A percentile compares a stretch with the other conserved stretches of the same genome.
Conservation (phyloP, 352 stramenopile genomes). For the Phytophthora sansomeana region DNA sequence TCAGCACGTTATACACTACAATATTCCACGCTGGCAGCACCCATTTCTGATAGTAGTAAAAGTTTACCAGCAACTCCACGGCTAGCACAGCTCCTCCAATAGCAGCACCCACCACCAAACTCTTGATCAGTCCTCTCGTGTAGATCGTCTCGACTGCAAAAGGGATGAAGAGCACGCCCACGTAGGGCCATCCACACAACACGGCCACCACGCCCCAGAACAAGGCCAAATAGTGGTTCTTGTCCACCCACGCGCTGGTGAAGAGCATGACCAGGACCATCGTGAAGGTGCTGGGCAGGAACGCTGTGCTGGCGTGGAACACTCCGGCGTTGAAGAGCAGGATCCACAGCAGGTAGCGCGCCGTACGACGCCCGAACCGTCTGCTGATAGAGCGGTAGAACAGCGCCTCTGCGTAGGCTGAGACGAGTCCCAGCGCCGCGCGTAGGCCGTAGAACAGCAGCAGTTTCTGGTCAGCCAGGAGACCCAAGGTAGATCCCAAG, state of each 20-base stretch:
- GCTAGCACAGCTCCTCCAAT: conserved; percentile 78
- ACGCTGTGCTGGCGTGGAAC: conserved; percentile 92
- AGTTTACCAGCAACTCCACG: conserved; percentile 88
- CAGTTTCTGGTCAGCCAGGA: conserved; percentile 61
- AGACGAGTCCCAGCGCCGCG: conserved; percentile 75
- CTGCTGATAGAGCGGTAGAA: conserved; percentile 82
- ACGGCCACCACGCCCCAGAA: conserved; percentile 92
- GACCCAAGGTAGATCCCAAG: conserved; percentile 48
- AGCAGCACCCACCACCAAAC: conserved; percentile 53
- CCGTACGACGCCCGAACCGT: conserved; percentile 71
- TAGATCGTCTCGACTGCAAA: conserved; percentile 89
- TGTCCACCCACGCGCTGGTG: conserved; percentile 80
- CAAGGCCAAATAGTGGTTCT: conserved; percentile 76
- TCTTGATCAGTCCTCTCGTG: conserved; percentile 57
- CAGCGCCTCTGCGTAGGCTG: conserved; percentile 83
- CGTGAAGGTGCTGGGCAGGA: conserved; percentile 93
- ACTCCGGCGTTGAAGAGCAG: conserved; percentile 92
- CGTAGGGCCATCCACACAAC: conserved; percentile 97
- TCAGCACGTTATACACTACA: conserved; percentile 96
- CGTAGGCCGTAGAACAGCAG: conserved; percentile 93
- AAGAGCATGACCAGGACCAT: conserved; percentile 90
- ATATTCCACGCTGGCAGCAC: conserved; percentile 94
- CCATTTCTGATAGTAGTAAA: conserved; percentile 76
- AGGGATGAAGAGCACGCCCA: conserved; percentile 95
- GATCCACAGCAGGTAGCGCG: conserved; percentile 73